These are phyloP conservation scores for Camellia japonica DNA, from an alignment of 148 eudicot genomes.

Conservation along the genomic window DNA sequence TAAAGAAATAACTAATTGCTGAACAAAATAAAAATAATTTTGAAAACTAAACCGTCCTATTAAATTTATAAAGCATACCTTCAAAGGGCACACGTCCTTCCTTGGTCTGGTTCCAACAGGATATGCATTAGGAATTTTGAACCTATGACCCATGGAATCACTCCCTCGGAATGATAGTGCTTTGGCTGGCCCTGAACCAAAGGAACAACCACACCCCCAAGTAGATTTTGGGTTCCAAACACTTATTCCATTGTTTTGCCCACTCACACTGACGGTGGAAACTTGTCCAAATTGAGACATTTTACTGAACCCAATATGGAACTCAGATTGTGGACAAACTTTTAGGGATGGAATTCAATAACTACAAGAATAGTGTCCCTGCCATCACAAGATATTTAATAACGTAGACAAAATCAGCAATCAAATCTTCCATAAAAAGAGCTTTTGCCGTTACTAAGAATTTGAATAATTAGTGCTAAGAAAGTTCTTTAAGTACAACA, in stretches of 20 bases:
- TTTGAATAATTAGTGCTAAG: not conserved
- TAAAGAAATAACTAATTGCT: not conserved
- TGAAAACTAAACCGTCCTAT: not conserved
- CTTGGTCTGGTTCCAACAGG: conserved; percentile 26
- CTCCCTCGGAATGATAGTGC: conserved; percentile 34
- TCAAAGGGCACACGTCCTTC: conserved; percentile 25
- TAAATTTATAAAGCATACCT: conserved; percentile 27
- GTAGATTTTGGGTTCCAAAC: conserved; percentile 27
- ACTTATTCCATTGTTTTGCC: conserved; percentile 22
- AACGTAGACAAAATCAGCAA: not conserved
- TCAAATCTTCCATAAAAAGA: not conserved
- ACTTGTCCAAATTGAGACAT: conserved; percentile 53
- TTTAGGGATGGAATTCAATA: not conserved
- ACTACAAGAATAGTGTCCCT: conserved; percentile 13
- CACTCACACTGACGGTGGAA: conserved; percentile 37
- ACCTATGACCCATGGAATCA: conserved; percentile 33
- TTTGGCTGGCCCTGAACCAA: conserved; percentile 13
- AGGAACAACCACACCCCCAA: conserved; percentile 17
- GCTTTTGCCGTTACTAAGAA: not conserved
- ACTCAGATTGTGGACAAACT: conserved; percentile 5
- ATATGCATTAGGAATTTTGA: conserved; percentile 17
- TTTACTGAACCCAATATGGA: not conserved
- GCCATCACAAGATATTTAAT: conserved; percentile 3
- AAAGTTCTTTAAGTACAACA: not conserved
- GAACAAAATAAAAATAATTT: not conserved